These are phyloP conservation scores for Graphium sp. DNA, from an alignment of 2,329 filamentous ascomycete species.

Conservation along the genomic window DNA sequence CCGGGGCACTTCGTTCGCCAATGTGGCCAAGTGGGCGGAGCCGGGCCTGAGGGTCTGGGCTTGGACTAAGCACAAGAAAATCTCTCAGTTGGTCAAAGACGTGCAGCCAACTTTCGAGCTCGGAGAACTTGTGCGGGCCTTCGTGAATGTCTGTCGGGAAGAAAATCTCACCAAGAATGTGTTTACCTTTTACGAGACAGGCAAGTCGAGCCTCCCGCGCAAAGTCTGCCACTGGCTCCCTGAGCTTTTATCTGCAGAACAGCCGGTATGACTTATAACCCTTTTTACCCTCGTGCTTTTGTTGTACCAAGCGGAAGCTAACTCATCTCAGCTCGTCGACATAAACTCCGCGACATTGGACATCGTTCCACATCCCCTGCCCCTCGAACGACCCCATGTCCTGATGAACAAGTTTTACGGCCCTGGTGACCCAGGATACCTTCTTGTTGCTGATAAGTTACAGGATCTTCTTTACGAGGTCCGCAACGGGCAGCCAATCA, in stretches of 20 bases:
- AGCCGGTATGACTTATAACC: background rate
- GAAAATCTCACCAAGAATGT: conserved; percentile 5
- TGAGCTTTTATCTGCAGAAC: conserved; percentile 5
- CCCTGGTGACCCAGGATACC: conserved; percentile 7
- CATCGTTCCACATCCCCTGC: conserved; percentile 9
- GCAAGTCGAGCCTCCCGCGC: conserved; percentile 7
- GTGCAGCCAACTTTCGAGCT: conserved; percentile 8
- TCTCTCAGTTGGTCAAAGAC: conserved; percentile 7
- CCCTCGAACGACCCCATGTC: conserved; percentile 9
- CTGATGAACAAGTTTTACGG: conserved; percentile 12
- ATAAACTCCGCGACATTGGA: conserved; percentile 9
- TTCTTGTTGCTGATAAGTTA: conserved; percentile 8
- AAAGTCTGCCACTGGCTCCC: conserved; percentile 7
- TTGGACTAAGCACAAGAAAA: conserved; percentile 4
- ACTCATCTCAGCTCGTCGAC: conserved; percentile 9
- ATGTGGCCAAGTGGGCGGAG: conserved; percentile 9
- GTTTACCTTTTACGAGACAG: conserved; percentile 10
- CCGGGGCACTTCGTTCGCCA: conserved; percentile 10
- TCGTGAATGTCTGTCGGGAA: conserved; percentile 8
- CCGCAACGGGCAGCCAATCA: conserved; percentile 6
- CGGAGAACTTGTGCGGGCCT: conserved; percentile 7
- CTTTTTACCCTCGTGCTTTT: no score
- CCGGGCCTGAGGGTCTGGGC: conserved; percentile 6
- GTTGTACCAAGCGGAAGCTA: background rate
- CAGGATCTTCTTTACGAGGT: conserved; percentile 6